Evolutionary conservation across 352 stramenopile species (phyloP), one percentile per base, ranked within the genome.

Genomic region (Globisporangium rhizosaccharum): DNA sequence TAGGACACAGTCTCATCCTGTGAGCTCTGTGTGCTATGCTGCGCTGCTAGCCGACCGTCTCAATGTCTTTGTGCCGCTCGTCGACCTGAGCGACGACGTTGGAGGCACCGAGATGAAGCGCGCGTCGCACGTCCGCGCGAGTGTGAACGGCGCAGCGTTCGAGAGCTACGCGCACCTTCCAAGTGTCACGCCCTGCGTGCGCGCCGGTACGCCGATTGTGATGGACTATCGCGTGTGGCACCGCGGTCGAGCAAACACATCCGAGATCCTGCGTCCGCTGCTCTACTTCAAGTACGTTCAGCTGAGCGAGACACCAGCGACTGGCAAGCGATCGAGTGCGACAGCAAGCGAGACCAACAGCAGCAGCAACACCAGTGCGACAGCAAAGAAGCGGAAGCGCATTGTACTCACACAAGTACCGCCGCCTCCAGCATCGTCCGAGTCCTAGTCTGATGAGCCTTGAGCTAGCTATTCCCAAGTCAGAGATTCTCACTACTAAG

Each of bases 151-250:
- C n/a, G 55, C 72, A 18, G 51, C 70, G 9, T 90, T 92, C 50
- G 63, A 76, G 47, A 67, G 65, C 26, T 88, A 88, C 59, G 57
- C 51, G 17, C 63, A 84, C 47, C 52, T 88, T 10, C 61, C 71
- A 18, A 87, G 79, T 63, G 68, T 85, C 41, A 83, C 67, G n/a
- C 66, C 76, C 12, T 68, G 61, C 45, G 74, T 87, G n/a, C 46
- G 65, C 23, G 79, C 77, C 1, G 80, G 80, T 7, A 90, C 76
- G 30, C 77, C 80, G 0, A 48, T 90, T 1, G 42, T 83, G 52
- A 92, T 91, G 82, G 82, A 92, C 73, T 92, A 92, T 45, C 75
- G 82, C 25, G 74, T 90, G 20, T 92, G 82, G 82, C 82, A 92
- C 44, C 82, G 82, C 17, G 82, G 82, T 14, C 49, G 73, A 4